phyloP scores from a whole-genome alignment of 2,329 filamentous ascomycete genomes.

The Colletotrichum liriopes region DNA sequence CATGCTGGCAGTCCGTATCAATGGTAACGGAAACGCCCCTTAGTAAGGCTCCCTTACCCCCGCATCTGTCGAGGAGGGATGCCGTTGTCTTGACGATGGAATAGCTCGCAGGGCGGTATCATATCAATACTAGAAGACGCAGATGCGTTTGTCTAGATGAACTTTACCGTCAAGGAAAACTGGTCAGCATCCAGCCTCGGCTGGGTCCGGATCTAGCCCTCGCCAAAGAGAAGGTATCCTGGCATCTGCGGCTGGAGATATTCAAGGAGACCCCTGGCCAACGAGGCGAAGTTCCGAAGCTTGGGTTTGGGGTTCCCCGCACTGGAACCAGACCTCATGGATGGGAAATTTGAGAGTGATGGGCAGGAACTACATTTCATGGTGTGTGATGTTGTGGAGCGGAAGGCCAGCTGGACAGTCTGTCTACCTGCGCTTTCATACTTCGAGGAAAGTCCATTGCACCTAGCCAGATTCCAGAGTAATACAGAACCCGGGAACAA shows the following conservation, averaged over 20 bases:
- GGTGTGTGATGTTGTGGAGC: background rate
- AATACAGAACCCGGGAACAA: background rate
- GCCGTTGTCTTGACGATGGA: background rate
- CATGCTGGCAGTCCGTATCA: background rate
- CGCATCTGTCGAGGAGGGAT: background rate
- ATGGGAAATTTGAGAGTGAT: background rate
- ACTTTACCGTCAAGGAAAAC: background rate
- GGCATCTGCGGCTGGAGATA: background rate
- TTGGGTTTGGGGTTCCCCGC: background rate
- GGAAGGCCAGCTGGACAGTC: background rate
- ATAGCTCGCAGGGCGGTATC: background rate
- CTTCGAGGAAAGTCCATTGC: too few relatives aligned
- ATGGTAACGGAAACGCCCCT: background rate
- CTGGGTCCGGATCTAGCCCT: background rate
- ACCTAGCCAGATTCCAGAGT: background rate
- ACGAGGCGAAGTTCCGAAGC: constrained; percentile 4
- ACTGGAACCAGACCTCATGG: background rate
- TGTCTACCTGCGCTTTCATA: background rate
- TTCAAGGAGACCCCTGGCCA: background rate
- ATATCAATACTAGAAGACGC: background rate
- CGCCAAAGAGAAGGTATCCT: background rate
- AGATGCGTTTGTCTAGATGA: background rate
- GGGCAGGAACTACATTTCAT: background rate
- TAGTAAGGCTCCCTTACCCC: background rate
- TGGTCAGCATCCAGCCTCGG: background rate